Evolutionary conservation across 371 early-diverging fungal species (phyloP).

Genomic region (Mucor plumbeus): DNA sequence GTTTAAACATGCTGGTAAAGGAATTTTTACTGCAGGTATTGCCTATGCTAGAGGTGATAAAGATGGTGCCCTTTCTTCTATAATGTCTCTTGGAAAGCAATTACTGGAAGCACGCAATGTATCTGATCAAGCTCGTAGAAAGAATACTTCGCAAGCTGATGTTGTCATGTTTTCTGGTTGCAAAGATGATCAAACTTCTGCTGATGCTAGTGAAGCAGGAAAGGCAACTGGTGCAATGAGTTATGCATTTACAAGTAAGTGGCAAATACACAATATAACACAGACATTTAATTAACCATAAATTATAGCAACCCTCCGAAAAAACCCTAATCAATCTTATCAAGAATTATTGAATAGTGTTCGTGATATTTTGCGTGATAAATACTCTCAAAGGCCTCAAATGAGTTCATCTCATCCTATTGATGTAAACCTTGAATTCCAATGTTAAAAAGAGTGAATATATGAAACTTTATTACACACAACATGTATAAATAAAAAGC

Average conservation of each 20-base stretch:
- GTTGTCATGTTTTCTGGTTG: constrained; percentile 91
- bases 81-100: constrained; percentile 56
- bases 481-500: too few relatives aligned
- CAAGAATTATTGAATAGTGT: constrained; percentile 76
- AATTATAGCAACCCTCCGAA: constrained; percentile 49
- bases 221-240: constrained; percentile 82
- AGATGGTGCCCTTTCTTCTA: constrained; percentile 47
- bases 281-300: not conserved
- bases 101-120: constrained; percentile 46
- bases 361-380: constrained; percentile 71
- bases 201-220: constrained; percentile 75
- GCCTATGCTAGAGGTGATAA: constrained; percentile 55
- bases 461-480: not conserved
- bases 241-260: constrained; percentile 72
- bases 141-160: constrained; percentile 69
- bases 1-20: constrained; percentile 54
- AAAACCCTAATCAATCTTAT: constrained; percentile 73
- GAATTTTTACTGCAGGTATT: constrained; percentile 56
- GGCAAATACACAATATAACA: too few relatives aligned
- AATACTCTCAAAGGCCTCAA: constrained; percentile 86
- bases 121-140: constrained; percentile 40
- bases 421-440: constrained; percentile 73
- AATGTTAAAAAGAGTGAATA: constrained; percentile 33
- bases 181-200: constrained; percentile 90
- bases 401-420: constrained; percentile 78